Conservation (phyloP, 371 early-diverging fungal genomes). For the Rhizopus arrhizus region DNA sequence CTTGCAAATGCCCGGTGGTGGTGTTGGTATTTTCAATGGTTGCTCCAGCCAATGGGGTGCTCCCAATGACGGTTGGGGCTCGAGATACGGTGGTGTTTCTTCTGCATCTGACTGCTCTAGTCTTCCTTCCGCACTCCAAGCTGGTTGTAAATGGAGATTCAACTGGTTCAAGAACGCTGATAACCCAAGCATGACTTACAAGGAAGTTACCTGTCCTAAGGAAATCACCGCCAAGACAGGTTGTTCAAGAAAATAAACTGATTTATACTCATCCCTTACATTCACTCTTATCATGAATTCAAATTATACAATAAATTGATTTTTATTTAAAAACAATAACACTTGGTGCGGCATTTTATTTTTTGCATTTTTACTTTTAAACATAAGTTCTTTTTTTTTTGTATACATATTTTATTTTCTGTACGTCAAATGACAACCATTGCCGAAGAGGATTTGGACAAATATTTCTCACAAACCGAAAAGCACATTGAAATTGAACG, state of each 20-base stretch:
- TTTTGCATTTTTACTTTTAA: neutral
- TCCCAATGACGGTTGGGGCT: slow-evolving; percentile 43
- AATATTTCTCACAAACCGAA: slow-evolving; percentile 67
- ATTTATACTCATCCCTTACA: too few species aligned
- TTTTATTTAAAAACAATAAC: too few species aligned
- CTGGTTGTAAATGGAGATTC: slow-evolving; percentile 48
- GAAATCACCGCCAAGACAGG: slow-evolving; percentile 38
- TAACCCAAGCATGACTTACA: slow-evolving; percentile 43
- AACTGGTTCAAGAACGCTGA: slow-evolving; percentile 49
- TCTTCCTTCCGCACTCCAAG: slow-evolving; percentile 43
- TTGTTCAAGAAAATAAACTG: slow-evolving; percentile 33
- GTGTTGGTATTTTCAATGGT: slow-evolving; percentile 52
- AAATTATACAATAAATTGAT: too few species aligned
- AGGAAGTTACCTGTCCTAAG: slow-evolving; percentile 47
- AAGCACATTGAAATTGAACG: slow-evolving; percentile 85
- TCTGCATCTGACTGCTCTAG: slow-evolving; percentile 28
- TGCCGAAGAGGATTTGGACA: slow-evolving; percentile 62
- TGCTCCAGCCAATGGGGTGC: slow-evolving; percentile 44
- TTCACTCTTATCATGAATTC: too few species aligned
- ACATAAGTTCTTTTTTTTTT: neutral
- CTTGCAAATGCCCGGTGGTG: slow-evolving; percentile 53
- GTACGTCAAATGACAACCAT: slow-evolving; percentile 19
- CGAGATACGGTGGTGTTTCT: slow-evolving; percentile 45
- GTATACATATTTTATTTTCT: neutral
- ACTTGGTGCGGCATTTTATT: too few species aligned